Evolutionary conservation across 352 stramenopile species (phyloP), one percentile per base, ranked within the genome.

Genomic region (Phytopythium chamaehyphon): DNA sequence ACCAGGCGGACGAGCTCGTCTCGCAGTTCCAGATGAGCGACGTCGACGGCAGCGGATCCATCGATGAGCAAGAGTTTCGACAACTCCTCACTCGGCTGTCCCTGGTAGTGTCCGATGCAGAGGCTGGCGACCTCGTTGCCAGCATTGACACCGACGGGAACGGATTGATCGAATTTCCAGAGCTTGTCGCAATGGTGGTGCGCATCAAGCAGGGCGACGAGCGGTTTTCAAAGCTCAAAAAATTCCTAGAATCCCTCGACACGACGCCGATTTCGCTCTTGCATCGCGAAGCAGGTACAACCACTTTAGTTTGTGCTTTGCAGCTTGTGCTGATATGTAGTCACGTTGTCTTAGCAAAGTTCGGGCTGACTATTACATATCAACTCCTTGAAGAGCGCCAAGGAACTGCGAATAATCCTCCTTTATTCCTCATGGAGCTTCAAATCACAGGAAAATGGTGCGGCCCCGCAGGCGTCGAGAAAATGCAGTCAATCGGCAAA

Each of bases 1-100:
- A 62, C 10, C 65, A 86, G 51, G 62, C 57, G 1, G 77, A 91
- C 15, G 80, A 91, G 50, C 65, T 91, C 24, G 52, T 70, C 1
- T 52, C 77, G 14, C 76, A 88, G 44, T 91, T 91, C 52, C 60
- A 79, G 18, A 58, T 72, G 23, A 76, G 73, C 24, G 77, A 91
- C 46, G 40, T 18, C 3, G 73, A 89, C n/a, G 61, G 60, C 44
- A 91, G 73, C 44, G 77, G 73, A 4, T 46, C 69, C 11, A 86
- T 91, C 26, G 73, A 91, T 18, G 71, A 88, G 54, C 58, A 52
- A 15, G 76, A 88, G 54, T 91, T 91, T 54, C 62, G 62, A 22
- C 62, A 64, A n/a, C 62, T 91, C 36, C 64, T 91, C 19, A 56
- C 54, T 7, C 73, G 66, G 12, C 70, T 88, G 59, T 66, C 64